These are phyloP conservation scores for Beauveria australis DNA, from an alignment of 2,329 filamentous ascomycete species.

Conservation along the genomic window DNA sequence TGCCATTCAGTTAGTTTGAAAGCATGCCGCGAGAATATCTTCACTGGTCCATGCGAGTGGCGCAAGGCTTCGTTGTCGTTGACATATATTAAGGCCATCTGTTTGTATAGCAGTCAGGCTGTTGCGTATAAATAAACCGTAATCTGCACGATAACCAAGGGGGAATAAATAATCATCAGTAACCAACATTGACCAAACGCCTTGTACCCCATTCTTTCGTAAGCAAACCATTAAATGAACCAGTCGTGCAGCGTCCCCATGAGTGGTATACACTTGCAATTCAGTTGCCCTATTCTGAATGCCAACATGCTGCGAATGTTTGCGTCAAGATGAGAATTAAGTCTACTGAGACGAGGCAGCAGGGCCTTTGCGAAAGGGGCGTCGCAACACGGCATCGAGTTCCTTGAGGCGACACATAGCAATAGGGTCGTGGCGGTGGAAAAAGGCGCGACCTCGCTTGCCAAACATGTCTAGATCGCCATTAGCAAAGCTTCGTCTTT, in stretches of 20 bases:
- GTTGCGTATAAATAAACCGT: neutral
- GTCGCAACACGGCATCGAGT: neutral
- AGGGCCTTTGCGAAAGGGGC: neutral
- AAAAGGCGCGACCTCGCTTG: constrained; percentile 68
- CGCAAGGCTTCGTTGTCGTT: neutral
- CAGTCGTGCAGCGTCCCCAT: neutral
- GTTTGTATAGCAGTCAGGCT: neutral
- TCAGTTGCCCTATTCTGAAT: neutral
- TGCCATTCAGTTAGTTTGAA: too few species aligned
- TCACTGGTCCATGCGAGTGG: neutral
- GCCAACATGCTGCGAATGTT: neutral
- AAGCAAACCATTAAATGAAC: neutral
- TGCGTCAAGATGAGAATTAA: neutral
- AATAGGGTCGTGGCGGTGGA: constrained; percentile 66
- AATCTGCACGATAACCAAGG: neutral
- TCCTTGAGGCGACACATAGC: constrained; percentile 23
- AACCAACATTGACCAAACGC: neutral
- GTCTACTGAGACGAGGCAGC: neutral
- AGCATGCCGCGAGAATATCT: neutral
- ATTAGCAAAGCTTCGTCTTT: constrained; percentile 1
- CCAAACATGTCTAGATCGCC: constrained; percentile 60
- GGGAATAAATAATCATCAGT: neutral
- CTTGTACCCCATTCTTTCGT: neutral
- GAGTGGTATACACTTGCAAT: neutral
- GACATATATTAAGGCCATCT: neutral